Evolutionary conservation across 148 eudicot genomes (phyloP).

Genomic region (Silene uniflora): DNA sequence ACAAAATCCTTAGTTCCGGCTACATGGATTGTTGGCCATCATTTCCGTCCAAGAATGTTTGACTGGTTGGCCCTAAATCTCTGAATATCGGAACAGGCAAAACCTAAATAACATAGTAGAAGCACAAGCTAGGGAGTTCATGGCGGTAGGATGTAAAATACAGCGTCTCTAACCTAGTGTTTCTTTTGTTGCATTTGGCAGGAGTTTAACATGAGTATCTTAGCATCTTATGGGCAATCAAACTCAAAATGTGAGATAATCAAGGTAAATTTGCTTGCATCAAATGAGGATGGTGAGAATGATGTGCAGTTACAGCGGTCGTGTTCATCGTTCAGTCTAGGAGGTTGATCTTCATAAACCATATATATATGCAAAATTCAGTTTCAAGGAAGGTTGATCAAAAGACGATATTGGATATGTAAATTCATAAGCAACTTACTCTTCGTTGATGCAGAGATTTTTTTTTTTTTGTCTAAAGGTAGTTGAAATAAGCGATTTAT

Average conservation of each 20-base stretch:
- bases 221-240: conserved; percentile 55
- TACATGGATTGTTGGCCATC: too few relatives aligned
- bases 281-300: conserved; percentile 40
- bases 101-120: too few relatives aligned
- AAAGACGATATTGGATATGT: too few relatives aligned
- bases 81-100: too few relatives aligned
- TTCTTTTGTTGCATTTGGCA: conserved; percentile 26
- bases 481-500: too few relatives aligned
- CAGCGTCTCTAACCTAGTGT: background rate
- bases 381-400: background rate
- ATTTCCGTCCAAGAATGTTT: too few relatives aligned
- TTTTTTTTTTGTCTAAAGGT: too few relatives aligned
- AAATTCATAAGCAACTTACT: too few relatives aligned
- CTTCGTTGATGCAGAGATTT: too few relatives aligned
- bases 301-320: conserved; percentile 29
- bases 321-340: conserved; percentile 42
- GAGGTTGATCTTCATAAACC: conserved; percentile 45
- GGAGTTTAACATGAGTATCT: conserved; percentile 71
- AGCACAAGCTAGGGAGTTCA: background rate
- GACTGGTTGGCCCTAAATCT: too few relatives aligned
- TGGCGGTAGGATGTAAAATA: background rate
- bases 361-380: background rate
- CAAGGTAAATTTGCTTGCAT: conserved; percentile 75
- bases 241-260: conserved; percentile 67
- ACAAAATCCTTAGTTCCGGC: too few relatives aligned